Conservation (phyloP, 805 yeast species). For the Wickerhamomyces queroliae region DNA sequence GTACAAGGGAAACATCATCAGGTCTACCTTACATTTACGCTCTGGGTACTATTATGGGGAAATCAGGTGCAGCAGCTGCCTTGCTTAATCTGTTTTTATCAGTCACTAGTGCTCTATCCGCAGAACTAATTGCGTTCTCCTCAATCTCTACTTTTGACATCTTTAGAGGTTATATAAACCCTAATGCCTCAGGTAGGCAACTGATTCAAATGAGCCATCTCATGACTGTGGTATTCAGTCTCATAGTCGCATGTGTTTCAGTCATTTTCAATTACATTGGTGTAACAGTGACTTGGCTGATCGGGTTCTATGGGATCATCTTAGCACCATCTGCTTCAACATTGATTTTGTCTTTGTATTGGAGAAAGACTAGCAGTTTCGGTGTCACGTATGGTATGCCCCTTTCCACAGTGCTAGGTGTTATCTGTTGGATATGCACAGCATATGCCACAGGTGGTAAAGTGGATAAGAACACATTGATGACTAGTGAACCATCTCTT, state of each 20-base stretch:
- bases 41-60: slow-evolving; percentile 40
- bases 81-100: slow-evolving; percentile 36
- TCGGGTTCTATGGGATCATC: slow-evolving; percentile 29
- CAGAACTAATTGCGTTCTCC: slow-evolving; percentile 37
- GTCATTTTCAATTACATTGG: slow-evolving; percentile 31
- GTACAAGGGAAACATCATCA: slow-evolving; percentile 30
- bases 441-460: slow-evolving; percentile 4
- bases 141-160: slow-evolving; percentile 35
- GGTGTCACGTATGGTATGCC: slow-evolving; percentile 11
- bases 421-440: slow-evolving; percentile 12
- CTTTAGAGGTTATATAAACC: slow-evolving; percentile 33
- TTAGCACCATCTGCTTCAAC: slow-evolving; percentile 29
- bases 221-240: slow-evolving; percentile 4
- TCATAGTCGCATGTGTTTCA: slow-evolving; percentile 6
- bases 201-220: slow-evolving; percentile 29
- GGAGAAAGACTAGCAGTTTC: background rate
- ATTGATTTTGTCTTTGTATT: slow-evolving; percentile 26
- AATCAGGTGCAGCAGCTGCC: slow-evolving; percentile 35
- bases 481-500: slow-evolving; percentile 3
- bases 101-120: slow-evolving; percentile 37
- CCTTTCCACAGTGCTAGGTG: slow-evolving; percentile 13
- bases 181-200: slow-evolving; percentile 31
- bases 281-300: slow-evolving; percentile 30
- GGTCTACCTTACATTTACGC: slow-evolving; percentile 34
- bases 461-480: slow-evolving; percentile 6